Percentiles rank a stretch among this genome's conserved stretches.
These are phyloP conservation scores for Colletotrichum tanaceti DNA, from an alignment of 2,329 filamentous ascomycete genomes.

Conservation along the genomic window DNA sequence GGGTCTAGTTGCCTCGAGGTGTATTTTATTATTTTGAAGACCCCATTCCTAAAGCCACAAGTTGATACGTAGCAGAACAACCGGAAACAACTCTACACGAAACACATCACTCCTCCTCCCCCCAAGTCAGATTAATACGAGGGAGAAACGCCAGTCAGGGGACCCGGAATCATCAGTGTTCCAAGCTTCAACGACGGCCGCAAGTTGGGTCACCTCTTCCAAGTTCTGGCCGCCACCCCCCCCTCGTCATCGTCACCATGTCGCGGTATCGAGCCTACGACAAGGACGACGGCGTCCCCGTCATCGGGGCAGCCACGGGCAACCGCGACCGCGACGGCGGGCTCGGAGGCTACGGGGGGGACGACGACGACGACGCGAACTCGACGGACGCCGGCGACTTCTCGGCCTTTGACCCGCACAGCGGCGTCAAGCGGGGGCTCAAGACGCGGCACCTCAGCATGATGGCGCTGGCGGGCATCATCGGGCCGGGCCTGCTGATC, in stretches of 20 bases:
- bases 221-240: no score
- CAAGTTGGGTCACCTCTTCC: no score
- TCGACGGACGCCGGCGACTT: conserved; percentile 58
- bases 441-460: conserved; percentile 76
- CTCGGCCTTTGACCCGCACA: conserved; percentile 66
- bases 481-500: conserved; percentile 77
- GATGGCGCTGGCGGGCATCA: conserved; percentile 72
- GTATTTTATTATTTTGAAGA: background rate
- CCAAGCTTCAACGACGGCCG: background rate
- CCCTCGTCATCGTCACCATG: conserved; percentile 4
- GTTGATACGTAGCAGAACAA: no score
- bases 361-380: conserved; percentile 38
- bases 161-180: background rate
- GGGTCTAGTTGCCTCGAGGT: conserved; percentile 8
- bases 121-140: no score
- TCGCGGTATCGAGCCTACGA: conserved; percentile 35
- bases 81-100: no score
- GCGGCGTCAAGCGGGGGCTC: conserved; percentile 75
- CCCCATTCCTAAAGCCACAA: background rate
- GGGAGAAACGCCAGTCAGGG: background rate
- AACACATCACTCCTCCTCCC: no score
- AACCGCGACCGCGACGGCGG: no score
- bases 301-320: conserved; percentile 19
- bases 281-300: conserved; percentile 32
- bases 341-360: background rate